These are phyloP conservation scores for Zymoseptoria tritici DNA, from an alignment of 2,329 filamentous ascomycete species.

Conservation along the genomic window DNA sequence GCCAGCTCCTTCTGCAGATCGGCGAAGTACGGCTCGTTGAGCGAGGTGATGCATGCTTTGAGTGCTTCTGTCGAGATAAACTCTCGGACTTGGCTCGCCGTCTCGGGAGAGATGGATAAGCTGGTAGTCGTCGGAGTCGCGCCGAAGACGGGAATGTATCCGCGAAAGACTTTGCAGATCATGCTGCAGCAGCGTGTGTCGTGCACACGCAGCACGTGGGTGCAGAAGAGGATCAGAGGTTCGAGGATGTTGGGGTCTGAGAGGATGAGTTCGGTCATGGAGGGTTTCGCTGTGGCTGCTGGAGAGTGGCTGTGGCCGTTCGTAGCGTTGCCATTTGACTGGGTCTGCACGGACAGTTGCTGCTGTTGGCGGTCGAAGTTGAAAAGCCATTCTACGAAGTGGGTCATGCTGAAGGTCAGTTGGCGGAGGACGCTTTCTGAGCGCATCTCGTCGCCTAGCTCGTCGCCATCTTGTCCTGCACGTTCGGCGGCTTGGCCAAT, in stretches of 20 bases:
- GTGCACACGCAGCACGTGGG: slow-evolving; percentile 79
- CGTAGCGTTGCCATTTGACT: slow-evolving; percentile 4
- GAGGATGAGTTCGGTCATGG: slow-evolving; percentile 76
- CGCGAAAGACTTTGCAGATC: slow-evolving; percentile 78
- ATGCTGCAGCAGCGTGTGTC: slow-evolving; percentile 83
- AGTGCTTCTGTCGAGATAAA: slow-evolving; percentile 86
- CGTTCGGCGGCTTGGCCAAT: slow-evolving; percentile 53
- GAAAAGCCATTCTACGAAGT: slow-evolving; percentile 83
- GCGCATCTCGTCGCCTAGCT: slow-evolving; percentile 92
- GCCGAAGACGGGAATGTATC: slow-evolving; percentile 71
- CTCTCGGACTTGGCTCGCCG: slow-evolving; percentile 65
- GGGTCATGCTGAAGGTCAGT: slow-evolving; percentile 83
- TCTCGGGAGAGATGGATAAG: slow-evolving; percentile 29
- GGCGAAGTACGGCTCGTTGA: slow-evolving; percentile 94
- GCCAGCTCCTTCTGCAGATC: slow-evolving; percentile 92
- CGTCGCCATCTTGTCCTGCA: slow-evolving; percentile 59
- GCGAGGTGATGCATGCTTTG: slow-evolving; percentile 78
- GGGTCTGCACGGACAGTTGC: background rate
- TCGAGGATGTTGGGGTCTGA: slow-evolving; percentile 71
- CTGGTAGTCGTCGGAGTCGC: slow-evolving; percentile 31
- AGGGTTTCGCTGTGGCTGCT: slow-evolving; percentile 36
- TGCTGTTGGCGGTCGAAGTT: slow-evolving; percentile 53
- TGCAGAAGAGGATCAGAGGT: slow-evolving; percentile 84
- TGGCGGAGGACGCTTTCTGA: slow-evolving; percentile 90
- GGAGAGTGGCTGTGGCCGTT: slow-evolving; percentile 7